Percentiles rank a stretch among this genome's conserved stretches.
phyloP scores from a whole-genome alignment of 2,329 filamentous ascomycete species.

The Xylariaceae sp. region DNA sequence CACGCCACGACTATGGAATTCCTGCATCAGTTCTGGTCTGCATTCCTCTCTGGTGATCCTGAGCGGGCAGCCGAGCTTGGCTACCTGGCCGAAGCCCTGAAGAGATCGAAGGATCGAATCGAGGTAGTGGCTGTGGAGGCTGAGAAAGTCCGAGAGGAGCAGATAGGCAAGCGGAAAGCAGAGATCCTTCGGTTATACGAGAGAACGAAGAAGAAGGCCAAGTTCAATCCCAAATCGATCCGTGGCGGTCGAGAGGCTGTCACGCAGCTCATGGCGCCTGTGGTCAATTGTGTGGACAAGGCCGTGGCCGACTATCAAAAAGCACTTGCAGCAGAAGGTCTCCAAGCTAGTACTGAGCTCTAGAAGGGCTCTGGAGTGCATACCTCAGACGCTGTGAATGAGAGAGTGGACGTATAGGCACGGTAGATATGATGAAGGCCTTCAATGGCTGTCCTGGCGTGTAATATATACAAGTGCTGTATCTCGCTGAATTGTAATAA shows the following conservation, averaged over 20 bases:
- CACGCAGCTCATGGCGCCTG: slow-evolving; percentile 68
- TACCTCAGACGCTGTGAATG: neutral
- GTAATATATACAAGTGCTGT: neutral
- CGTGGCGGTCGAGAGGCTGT: slow-evolving; percentile 74
- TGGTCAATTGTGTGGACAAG: slow-evolving; percentile 62
- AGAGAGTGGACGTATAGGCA: neutral
- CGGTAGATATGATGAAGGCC: slow-evolving; percentile 6
- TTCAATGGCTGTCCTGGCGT: neutral
- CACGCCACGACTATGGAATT: slow-evolving; percentile 95
- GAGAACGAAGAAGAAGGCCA: slow-evolving; percentile 67
- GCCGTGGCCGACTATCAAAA: slow-evolving; percentile 67
- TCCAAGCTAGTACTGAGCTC: slow-evolving; percentile 43
- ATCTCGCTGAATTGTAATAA: neutral
- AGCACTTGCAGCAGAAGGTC: slow-evolving; percentile 60
- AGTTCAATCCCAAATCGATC: slow-evolving; percentile 62
- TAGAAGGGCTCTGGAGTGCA: slow-evolving; percentile 16
- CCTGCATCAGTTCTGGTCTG: slow-evolving; percentile 92
- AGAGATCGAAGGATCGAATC: slow-evolving; percentile 71
- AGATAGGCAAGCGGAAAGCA: slow-evolving; percentile 60
- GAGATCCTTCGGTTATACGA: slow-evolving; percentile 67
- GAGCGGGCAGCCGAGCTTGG: slow-evolving; percentile 75
- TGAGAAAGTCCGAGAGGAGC: slow-evolving; percentile 64
- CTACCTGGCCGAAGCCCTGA: slow-evolving; percentile 76
- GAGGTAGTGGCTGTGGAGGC: slow-evolving; percentile 74
- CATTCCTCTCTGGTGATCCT: slow-evolving; percentile 83